Conservation (phyloP, 1,139 yeast genomes). For the Nakaseomyces nivariensis region DNA sequence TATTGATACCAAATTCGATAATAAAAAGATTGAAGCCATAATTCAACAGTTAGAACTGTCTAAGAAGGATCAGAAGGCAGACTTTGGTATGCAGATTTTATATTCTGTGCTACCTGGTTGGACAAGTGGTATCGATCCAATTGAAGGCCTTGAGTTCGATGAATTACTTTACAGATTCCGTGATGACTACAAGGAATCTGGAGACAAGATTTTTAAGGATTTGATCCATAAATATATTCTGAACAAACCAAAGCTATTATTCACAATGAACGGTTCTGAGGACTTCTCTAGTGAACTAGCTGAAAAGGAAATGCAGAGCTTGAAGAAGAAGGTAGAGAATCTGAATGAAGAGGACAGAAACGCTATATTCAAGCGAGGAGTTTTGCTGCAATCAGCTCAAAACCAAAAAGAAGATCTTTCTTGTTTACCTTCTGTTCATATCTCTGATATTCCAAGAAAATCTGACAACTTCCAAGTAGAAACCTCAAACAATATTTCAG, state of each 20-base stretch:
- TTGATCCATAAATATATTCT: conserved; percentile 47
- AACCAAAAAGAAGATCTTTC: conserved; percentile 61
- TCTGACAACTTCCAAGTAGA: conserved; percentile 37
- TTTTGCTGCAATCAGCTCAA: conserved; percentile 52
- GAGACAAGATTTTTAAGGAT: conserved; percentile 48
- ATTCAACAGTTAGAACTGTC: conserved; percentile 79
- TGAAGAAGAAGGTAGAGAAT: conserved; percentile 35
- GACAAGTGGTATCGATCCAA: conserved; percentile 69
- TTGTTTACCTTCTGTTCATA: conserved; percentile 66
- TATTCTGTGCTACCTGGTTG: conserved; percentile 73
- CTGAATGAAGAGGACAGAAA: conserved; percentile 49
- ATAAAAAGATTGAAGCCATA: conserved; percentile 66
- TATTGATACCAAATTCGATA: conserved; percentile 41
- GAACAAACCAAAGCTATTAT: conserved; percentile 50
- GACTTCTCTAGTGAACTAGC: conserved; percentile 39
- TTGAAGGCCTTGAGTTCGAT: conserved; percentile 58
- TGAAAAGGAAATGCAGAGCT: conserved; percentile 47
- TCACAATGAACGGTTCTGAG: conserved; percentile 64
- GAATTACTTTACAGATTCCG: conserved; percentile 49
- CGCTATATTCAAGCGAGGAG: conserved; percentile 51
- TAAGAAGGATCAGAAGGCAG: conserved; percentile 80
- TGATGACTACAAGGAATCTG: conserved; percentile 43
- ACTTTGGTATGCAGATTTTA: conserved; percentile 76
- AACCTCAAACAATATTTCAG: conserved; percentile 23
- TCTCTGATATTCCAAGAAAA: conserved; percentile 57